Base-by-base conservation (phyloP, 2,329 filamentous ascomycete species). In the Colletotrichum nymphaeae region DNA sequence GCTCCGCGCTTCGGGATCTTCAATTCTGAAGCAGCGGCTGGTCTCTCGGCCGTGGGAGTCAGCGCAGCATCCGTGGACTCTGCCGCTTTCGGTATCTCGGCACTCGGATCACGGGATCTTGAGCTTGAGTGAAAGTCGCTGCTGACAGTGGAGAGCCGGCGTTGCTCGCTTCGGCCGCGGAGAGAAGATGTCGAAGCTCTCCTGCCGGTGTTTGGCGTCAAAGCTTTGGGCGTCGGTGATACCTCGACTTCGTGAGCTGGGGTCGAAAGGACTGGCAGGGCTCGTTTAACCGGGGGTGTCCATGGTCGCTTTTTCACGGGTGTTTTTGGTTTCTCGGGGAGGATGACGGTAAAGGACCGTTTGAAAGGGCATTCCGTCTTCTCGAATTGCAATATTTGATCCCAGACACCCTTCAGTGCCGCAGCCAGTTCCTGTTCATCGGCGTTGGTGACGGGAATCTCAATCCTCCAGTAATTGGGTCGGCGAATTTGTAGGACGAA, bases 391-490 rank as follows among this genome's bases (percentile, higher is more conserved):
- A 98, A 86, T 16, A 97, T 90, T 74, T 91, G 91, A 66, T 88
- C 88, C 32, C 98, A 83, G 9, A 94, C 92, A 12, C 85, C 85
- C 78, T 94, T 94, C 76, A 98, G 86, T 46, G 91, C 87, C 67
- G 89, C 87, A 5, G 94, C 91, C 76, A 90, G 89, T 56, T 86
- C 83, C 75, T 88, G 86, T 75, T 96, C 92, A 26, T 93, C 90
- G 2, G 88, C 84, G 0, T 89, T 89, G 46, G 87, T 86, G 19
- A 91, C 88, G 0, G 95, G 94, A 6, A 98, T 84, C 79, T 98
- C 95, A 78, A 98, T 97, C 75, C 95, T 92, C 88, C 97, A 98
- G 81, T 97, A 98, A 56, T 93, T 93, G 35, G 95, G 93, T 57
- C 93, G 90, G 26, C 95, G 89, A 76, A 97, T 94, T 76, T 95